A percentile compares a stretch with the other conserved stretches of the same genome.
These are phyloP conservation scores for Colletotrichum sp. DNA, from an alignment of 2,329 filamentous ascomycete genomes.

Conservation along the genomic window DNA sequence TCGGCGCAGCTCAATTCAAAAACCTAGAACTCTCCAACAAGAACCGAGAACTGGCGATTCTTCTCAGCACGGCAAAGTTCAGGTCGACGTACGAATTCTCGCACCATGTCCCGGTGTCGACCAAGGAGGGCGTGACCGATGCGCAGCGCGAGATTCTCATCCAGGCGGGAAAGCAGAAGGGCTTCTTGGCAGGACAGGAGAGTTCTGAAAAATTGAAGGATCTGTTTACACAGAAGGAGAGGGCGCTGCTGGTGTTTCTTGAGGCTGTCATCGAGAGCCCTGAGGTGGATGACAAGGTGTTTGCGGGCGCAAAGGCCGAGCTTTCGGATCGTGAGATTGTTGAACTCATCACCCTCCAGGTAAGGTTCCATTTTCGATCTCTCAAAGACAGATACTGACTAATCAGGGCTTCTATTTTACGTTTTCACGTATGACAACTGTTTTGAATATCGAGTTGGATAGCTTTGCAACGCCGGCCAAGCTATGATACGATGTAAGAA, in stretches of 20 bases:
- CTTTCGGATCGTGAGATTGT: not conserved
- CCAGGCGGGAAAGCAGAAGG: not conserved
- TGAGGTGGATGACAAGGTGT: not conserved
- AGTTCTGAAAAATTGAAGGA: rapidly evolving
- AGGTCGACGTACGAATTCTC: not conserved
- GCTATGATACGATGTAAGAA: not conserved
- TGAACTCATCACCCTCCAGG: not conserved
- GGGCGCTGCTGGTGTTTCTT: not conserved
- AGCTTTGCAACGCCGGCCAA: not conserved
- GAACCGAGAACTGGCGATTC: not conserved
- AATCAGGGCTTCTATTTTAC: not conserved
- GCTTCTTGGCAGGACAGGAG: not conserved
- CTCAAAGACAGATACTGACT: rapidly evolving
- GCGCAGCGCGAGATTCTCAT: not conserved
- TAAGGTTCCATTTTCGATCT: not conserved
- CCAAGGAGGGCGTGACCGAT: not conserved
- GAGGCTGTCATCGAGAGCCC: not conserved
- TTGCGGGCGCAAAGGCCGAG: not conserved
- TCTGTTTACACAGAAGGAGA: not conserved
- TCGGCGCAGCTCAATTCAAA: not conserved
- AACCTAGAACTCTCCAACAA: not conserved
- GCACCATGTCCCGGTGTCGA: not conserved
- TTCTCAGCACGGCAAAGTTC: not conserved
- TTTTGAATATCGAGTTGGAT: not conserved
- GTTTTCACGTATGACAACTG: not conserved